Percentiles rank a stretch among this genome's conserved stretches.
Conservation (phyloP, 1,139 yeast species). For the Lodderomyces elongisporus region DNA sequence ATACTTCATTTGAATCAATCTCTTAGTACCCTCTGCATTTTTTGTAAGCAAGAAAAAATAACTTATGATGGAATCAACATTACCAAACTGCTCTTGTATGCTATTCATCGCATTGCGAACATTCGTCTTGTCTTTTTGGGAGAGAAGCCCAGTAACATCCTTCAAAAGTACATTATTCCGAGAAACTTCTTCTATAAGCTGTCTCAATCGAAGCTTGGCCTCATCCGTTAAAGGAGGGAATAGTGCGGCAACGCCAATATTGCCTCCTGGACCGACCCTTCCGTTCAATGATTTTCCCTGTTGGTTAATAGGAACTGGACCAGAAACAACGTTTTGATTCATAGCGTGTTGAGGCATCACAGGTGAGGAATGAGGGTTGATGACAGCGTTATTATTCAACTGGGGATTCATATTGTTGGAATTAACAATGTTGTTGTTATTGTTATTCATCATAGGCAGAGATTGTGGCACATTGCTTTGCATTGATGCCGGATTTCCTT, state of each 20-base stretch:
- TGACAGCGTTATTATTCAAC: constrained; percentile 18
- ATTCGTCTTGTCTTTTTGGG: constrained; percentile 58
- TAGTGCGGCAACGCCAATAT: constrained; percentile 4
- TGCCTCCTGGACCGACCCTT: background rate
- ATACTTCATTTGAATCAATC: constrained; percentile 71
- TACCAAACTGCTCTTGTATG: constrained; percentile 59
- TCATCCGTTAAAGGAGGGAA: constrained; percentile 43
- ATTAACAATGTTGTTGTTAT: too few species aligned
- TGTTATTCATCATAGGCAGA: constrained; percentile 22
- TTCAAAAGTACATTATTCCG: constrained; percentile 61
- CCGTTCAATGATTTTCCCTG: background rate
- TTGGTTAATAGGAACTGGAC: background rate
- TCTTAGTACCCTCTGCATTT: constrained; percentile 68
- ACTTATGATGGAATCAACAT: constrained; percentile 73
- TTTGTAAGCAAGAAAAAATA: constrained; percentile 71
- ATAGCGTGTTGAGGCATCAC: constrained; percentile 18
- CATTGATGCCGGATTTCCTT: background rate
- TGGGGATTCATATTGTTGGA: constrained; percentile 18
- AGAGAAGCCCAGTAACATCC: constrained; percentile 57
- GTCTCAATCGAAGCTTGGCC: constrained; percentile 47
- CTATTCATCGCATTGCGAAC: constrained; percentile 56
- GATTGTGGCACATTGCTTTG: constrained; percentile 13
- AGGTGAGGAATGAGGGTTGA: constrained; percentile 17
- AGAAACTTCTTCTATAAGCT: constrained; percentile 64
- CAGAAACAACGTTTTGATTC: constrained; percentile 1